Conservation (phyloP, 1,284 basidiomycete genomes). For the Mycena citricolor region DNA sequence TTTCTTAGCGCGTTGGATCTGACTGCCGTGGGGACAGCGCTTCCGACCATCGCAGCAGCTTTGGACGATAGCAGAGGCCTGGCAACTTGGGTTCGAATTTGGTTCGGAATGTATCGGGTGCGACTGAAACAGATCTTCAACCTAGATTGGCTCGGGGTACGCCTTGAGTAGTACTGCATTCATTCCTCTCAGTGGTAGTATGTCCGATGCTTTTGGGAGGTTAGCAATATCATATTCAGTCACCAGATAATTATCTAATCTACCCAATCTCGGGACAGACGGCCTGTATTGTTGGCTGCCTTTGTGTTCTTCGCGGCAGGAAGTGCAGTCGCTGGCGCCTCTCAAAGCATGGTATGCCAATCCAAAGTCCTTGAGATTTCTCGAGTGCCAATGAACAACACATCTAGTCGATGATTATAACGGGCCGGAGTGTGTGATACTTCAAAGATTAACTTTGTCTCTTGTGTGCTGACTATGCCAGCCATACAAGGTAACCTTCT, state of each 20-base stretch:
- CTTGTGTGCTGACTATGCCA: constrained; percentile 29
- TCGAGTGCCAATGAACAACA: too few species aligned
- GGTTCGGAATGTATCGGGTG: too few species aligned
- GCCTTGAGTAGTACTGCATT: constrained; percentile 37
- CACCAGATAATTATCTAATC: too few species aligned
- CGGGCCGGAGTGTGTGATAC: constrained; percentile 24
- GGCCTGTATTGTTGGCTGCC: constrained; percentile 4
- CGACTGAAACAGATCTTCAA: too few species aligned
- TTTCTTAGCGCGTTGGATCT: constrained; percentile 18
- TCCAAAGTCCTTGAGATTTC: too few species aligned
- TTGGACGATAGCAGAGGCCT: constrained; percentile 11
- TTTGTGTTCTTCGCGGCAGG: constrained; percentile 37
- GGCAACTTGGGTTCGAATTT: constrained; percentile 25
- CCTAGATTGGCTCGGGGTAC: constrained; percentile 40
- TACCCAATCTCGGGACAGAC: too few species aligned
- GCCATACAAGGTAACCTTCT: too few species aligned
- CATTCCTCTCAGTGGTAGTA: constrained; percentile 33
- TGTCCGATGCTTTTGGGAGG: constrained; percentile 36
- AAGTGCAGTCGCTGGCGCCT: constrained; percentile 36
- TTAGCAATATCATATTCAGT: too few species aligned
- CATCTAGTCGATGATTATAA: too few species aligned
- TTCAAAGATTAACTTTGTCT: not conserved
- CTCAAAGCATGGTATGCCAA: constrained; percentile 38
- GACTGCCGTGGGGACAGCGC: constrained; percentile 33
- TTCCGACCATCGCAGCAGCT: constrained; percentile 30